Evolutionary conservation across 2,329 filamentous ascomycete species (phyloP), one percentile per base, ranked within the genome.

Genomic region (Cryphonectria nitschkei): DNA sequence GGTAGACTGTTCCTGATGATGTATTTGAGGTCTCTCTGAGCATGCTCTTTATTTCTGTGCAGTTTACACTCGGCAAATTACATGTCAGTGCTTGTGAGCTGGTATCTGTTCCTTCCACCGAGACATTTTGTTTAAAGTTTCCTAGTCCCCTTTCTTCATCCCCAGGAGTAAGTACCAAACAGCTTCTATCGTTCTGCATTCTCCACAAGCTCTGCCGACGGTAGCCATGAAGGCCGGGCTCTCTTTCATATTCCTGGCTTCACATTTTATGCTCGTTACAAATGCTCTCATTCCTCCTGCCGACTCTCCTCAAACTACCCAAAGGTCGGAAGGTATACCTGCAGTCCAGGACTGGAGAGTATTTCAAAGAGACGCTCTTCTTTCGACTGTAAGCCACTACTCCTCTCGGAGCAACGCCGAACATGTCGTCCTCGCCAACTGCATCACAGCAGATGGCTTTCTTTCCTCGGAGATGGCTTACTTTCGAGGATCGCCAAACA

Each of bases 381-480:
- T 22, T 19, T 61, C 58, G 9, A 9, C 58, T 14, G 19, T 22
- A n/a, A n/a, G 11, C 3, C 16, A 14, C 2, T 16, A 56, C 13
- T 37, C n/a, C 9, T 9, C 14, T 7, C 68, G 63, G 29, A 29
- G 6, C 58, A n/a, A 62, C 29, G 64, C 39, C 43, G 77, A 79
- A 65, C 75, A 80, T 68, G 78, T 81, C 65, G 74, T 79, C 29
- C 76, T 81, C 22, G 76, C 76, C 61, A 76, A 81, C 73, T 81
- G 79, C 74, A 70, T 74, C 37, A 63, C 46, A 9, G n/a, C 29
- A 26, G 69, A 71, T 19, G 71, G 75, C 29, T 58, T 76, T 2
- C 41, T 75, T 7, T 78, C 78, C 13, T 80, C 79, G 4, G 77
- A 80, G 70, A 77, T 78, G 71, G 75, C 79, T 66, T 81, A 80